Conservation (phyloP, 2,329 filamentous ascomycete genomes). For the Colletotrichum caudatum region DNA sequence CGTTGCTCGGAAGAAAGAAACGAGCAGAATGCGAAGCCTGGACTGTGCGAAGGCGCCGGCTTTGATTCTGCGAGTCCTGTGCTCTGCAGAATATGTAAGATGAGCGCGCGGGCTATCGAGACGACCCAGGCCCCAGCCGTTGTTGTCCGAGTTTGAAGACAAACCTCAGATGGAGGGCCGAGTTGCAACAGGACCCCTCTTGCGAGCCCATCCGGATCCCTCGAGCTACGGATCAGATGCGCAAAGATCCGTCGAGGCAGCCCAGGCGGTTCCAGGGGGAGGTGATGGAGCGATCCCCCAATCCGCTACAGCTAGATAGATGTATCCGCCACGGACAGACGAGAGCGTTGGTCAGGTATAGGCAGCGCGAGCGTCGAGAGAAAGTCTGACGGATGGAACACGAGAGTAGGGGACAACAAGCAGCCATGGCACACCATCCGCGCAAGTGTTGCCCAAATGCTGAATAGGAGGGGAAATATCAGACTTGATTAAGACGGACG, state of each 20-base stretch:
- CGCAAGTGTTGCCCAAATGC: conserved; percentile 2
- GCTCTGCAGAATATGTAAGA: conserved; percentile 3
- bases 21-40: conserved; percentile 12
- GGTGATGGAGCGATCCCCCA: conserved; percentile 27
- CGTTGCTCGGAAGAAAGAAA: conserved; percentile 1
- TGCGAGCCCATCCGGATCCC: neutral
- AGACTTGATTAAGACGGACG: conserved; percentile 13
- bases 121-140: neutral
- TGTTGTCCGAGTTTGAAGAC: neutral
- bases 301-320: neutral
- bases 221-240: conserved; percentile 7
- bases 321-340: conserved; percentile 26
- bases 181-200: neutral
- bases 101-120: conserved; percentile 7
- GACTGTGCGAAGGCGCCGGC: conserved; percentile 25
- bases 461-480: conserved; percentile 7
- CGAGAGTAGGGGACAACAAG: conserved; percentile 8
- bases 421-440: neutral
- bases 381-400: neutral
- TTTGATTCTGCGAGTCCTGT: conserved; percentile 9
- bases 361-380: neutral
- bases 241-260: conserved; percentile 9
- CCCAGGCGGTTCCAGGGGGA: conserved; percentile 24
- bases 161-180: conserved; percentile 1
- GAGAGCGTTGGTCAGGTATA: conserved; percentile 9